These are phyloP conservation scores for Picea mariana DNA, from an alignment of 83 land plant genomes.

Conservation along the genomic window DNA sequence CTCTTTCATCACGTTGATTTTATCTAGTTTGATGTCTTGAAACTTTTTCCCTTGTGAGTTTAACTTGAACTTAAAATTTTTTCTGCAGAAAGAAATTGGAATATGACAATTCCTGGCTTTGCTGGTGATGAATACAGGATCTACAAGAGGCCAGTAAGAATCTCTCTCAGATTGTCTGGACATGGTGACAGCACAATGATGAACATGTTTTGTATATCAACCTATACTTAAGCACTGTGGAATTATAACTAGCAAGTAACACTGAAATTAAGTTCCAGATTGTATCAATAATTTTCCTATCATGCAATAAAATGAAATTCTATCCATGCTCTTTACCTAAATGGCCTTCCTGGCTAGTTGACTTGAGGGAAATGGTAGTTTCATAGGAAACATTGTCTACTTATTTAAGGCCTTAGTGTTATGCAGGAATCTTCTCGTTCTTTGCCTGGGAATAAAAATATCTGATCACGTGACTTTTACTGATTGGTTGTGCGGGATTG, in stretches of 20 bases:
- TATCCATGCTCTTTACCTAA: not conserved
- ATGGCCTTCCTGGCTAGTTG: not conserved
- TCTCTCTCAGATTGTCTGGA: not conserved
- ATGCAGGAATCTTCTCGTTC: constrained; percentile 17
- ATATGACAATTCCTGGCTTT: constrained; percentile 74
- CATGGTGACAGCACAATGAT: not conserved
- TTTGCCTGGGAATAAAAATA: constrained; percentile 17
- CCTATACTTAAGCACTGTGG: not conserved
- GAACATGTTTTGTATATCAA: not conserved
- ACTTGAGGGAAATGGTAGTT: constrained; percentile 8
- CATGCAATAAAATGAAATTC: not conserved
- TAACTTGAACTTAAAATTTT: not conserved
- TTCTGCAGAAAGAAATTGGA: constrained; percentile 70
- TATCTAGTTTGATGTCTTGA: not conserved
- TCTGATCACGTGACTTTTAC: constrained; percentile 12
- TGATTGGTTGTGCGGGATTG: constrained; percentile 16
- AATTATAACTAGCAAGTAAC: constrained; percentile 1
- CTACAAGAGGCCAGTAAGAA: constrained; percentile 59
- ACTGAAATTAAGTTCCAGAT: not conserved
- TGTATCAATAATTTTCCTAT: not conserved
- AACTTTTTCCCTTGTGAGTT: not conserved
- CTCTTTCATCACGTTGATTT: not conserved
- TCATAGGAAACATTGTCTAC: constrained; percentile 8
- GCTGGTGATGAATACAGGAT: constrained; percentile 70
- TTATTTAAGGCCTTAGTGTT: constrained; percentile 11